A percentile compares a stretch with the other conserved stretches of the same genome.
Conservation (phyloP, 78 protist genomes). For the Speleostelium caveatum region DNA sequence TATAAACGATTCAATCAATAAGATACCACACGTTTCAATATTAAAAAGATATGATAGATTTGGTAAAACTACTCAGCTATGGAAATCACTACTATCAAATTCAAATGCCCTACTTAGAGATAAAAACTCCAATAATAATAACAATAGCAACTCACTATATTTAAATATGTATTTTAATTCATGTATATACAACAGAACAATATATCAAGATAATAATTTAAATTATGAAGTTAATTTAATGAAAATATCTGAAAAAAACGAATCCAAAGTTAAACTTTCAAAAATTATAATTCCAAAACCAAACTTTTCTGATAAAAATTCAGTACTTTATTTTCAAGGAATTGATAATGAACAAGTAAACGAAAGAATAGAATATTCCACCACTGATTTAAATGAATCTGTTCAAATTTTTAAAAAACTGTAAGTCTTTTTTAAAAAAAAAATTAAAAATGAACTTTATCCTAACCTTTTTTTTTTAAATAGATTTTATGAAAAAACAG, state of each 20-base stretch:
- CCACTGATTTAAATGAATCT: background rate
- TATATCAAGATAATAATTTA: background rate
- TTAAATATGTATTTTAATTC: slow-evolving; percentile 64
- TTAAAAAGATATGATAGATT: slow-evolving; percentile 18
- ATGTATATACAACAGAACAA: slow-evolving; percentile 8
- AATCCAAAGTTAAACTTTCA: background rate
- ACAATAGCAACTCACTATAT: no score
- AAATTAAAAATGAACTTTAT: background rate
- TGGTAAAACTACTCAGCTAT: background rate
- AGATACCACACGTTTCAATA: slow-evolving; percentile 30
- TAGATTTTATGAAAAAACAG: background rate
- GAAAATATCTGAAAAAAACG: slow-evolving; percentile 7
- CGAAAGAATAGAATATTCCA: slow-evolving; percentile 24
- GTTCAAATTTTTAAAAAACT: background rate
- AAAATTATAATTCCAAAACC: slow-evolving; percentile 45
- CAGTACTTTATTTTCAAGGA: slow-evolving; percentile 27
- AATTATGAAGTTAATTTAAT: background rate
- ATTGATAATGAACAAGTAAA: background rate
- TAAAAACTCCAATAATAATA: background rate
- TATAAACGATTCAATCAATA: background rate
- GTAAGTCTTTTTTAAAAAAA: background rate
- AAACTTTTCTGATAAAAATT: slow-evolving; percentile 8
- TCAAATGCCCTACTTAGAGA: background rate
- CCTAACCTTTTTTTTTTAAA: background rate
- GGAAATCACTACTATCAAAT: background rate